Percentiles rank a stretch among this genome's conserved stretches.
These are phyloP conservation scores for Friedmanniomyces endolithicus DNA, from an alignment of 495 filamentous ascomycete species.

Conservation along the genomic window DNA sequence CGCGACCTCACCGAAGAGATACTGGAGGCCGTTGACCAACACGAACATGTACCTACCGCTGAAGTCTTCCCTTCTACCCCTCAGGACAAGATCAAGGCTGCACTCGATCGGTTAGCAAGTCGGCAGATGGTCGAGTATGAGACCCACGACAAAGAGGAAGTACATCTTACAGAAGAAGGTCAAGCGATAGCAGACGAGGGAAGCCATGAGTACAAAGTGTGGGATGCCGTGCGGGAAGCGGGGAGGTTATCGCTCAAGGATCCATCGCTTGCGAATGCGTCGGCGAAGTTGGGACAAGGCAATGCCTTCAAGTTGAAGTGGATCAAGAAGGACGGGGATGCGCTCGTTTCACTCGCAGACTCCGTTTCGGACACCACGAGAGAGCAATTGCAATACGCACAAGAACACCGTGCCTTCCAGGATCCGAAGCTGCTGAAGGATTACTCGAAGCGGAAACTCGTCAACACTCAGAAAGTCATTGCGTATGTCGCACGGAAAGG, in stretches of 20 bases:
- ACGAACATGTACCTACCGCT: conserved; percentile 55
- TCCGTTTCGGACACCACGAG: conserved; percentile 63
- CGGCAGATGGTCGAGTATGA: conserved; percentile 80
- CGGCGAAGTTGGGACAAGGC: conserved; percentile 80
- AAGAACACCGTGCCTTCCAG: conserved; percentile 51
- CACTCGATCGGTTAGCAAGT: conserved; percentile 70
- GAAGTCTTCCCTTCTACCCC: conserved; percentile 64
- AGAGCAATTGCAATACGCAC: conserved; percentile 57
- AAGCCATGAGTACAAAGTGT: conserved; percentile 90
- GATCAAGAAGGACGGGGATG: conserved; percentile 65
- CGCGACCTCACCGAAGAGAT: conserved; percentile 28
- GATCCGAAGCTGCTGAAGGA: conserved; percentile 65
- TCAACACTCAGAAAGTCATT: conserved; percentile 70
- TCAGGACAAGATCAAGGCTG: conserved; percentile 66
- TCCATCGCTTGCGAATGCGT: conserved; percentile 66
- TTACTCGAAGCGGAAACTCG: conserved; percentile 77
- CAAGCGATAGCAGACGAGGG: conserved; percentile 68
- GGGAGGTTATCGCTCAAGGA: conserved; percentile 72
- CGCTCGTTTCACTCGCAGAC: conserved; percentile 24
- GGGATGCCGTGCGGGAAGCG: conserved; percentile 65
- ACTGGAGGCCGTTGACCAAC: conserved; percentile 27
- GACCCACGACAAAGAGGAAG: conserved; percentile 63
- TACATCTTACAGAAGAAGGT: conserved; percentile 67
- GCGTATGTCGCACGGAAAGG: conserved; percentile 74
- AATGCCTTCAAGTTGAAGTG: conserved; percentile 94